Conservation (phyloP, 306 rosid genomes). For the Quercus mongolica region DNA sequence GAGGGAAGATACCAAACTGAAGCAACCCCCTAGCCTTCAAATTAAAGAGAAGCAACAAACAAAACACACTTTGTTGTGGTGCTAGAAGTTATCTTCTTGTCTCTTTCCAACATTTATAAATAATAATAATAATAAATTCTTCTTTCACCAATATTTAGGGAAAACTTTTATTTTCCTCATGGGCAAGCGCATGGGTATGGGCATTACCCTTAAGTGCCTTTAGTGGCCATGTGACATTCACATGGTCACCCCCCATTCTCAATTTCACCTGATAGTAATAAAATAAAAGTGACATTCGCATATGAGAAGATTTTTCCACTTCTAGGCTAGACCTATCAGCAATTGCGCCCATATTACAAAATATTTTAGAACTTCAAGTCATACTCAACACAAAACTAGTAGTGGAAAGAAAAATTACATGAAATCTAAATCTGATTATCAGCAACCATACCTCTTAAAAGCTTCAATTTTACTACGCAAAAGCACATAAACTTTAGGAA, state of each 20-base stretch:
- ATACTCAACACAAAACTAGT: constrained; percentile 1
- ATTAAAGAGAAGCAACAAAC: background rate
- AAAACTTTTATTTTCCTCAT: background rate
- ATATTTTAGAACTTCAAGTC: background rate
- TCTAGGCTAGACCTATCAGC: background rate
- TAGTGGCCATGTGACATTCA: background rate
- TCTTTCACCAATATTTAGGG: background rate
- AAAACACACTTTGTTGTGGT: background rate
- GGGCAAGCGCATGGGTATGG: background rate
- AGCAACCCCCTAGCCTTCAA: background rate
- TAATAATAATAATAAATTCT: background rate
- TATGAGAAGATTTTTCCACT: background rate
- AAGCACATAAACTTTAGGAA: constrained; percentile 50
- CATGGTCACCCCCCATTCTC: background rate
- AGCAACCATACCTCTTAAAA: constrained; percentile 51
- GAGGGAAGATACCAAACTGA: background rate
- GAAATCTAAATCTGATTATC: constrained; percentile 6
- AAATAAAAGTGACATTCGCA: background rate
- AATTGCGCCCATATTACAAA: background rate
- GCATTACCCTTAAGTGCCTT: background rate
- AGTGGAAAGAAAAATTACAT: constrained; percentile 2
- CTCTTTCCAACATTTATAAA: background rate
- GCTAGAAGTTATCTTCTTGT: background rate
- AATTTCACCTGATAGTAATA: background rate
- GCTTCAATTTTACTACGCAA: constrained; percentile 37